Percentiles rank a stretch among this genome's conserved stretches.
Conservation (phyloP, 306 rosid genomes). For the cucumber (Cucumis sativus) region DNA sequence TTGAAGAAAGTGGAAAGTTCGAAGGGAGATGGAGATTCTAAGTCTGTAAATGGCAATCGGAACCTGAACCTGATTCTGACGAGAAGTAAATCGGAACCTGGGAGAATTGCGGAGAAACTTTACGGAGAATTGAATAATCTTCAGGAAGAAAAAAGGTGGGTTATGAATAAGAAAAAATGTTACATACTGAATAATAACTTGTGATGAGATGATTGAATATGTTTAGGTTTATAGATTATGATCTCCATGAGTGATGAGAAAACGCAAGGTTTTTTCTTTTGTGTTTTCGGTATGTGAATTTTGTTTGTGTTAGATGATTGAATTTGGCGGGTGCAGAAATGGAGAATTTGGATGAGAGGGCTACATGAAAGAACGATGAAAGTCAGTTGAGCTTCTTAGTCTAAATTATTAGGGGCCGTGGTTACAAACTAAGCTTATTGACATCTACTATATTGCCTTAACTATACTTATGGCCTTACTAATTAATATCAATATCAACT, state of each 20-base stretch:
- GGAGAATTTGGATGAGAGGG: too few species aligned
- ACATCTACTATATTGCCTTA: too few species aligned
- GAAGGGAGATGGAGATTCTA: not conserved
- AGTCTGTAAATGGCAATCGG: not conserved
- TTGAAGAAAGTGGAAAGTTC: not conserved
- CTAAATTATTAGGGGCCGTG: too few species aligned
- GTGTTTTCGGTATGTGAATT: too few species aligned
- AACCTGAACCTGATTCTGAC: constrained; percentile 47
- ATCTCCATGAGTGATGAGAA: not conserved
- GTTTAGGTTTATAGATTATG: not conserved
- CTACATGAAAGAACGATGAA: too few species aligned
- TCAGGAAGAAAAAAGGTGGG: constrained; percentile 37
- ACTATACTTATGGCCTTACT: too few species aligned
- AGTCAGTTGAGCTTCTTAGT: too few species aligned
- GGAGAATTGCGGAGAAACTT: constrained; percentile 40
- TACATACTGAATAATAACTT: constrained; percentile 1
- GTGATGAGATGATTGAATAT: constrained; percentile 15
- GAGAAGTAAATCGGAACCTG: constrained; percentile 79
- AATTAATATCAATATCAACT: too few species aligned
- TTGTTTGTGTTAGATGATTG: too few species aligned
- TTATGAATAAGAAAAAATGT: constrained; percentile 12
- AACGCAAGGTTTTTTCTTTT: not conserved
- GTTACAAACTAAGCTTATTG: too few species aligned
- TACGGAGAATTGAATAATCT: constrained; percentile 30
- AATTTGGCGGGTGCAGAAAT: too few species aligned